phyloP scores from a whole-genome alignment of 1,284 basidiomycete genomes.

The Tilletia walkeri region DNA sequence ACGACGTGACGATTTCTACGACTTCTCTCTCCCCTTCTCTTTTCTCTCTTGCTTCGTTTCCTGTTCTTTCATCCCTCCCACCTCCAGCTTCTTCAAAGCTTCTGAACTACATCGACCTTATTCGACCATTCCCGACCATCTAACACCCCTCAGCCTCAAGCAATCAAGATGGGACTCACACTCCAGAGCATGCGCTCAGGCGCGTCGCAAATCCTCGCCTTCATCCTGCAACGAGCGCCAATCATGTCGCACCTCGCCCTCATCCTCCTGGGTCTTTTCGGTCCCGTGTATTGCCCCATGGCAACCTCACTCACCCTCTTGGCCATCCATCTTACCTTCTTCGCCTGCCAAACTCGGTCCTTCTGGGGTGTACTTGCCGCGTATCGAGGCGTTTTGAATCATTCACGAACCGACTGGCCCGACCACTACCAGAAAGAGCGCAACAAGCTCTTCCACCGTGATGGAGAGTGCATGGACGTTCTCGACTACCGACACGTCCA shows the following conservation, averaged over 20 bases:
- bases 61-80: background rate
- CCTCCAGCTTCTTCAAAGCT: background rate
- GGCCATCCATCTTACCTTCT: constrained; percentile 39
- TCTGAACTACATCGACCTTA: no score
- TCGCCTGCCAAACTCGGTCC: constrained; percentile 39
- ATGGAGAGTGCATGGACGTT: constrained; percentile 18
- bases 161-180: background rate
- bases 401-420: constrained; percentile 43
- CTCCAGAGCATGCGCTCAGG: background rate
- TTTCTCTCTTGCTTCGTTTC: background rate
- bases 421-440: constrained; percentile 24
- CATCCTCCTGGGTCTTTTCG: constrained; percentile 25
- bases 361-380: constrained; percentile 38
- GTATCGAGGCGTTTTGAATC: constrained; percentile 37
- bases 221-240: constrained; percentile 46
- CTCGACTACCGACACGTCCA: constrained; percentile 40
- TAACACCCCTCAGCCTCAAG: background rate
- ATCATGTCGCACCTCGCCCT: constrained; percentile 43
- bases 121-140: background rate
- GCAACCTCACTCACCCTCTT: constrained; percentile 35
- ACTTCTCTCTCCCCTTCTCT: background rate
- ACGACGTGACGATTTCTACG: no score
- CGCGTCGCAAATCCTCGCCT: constrained; percentile 20
- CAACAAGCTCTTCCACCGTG: constrained; percentile 15
- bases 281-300: constrained; percentile 38